Conservation (phyloP, 768 basidiomycete genomes). For the Coprinopsis cinerea region DNA sequence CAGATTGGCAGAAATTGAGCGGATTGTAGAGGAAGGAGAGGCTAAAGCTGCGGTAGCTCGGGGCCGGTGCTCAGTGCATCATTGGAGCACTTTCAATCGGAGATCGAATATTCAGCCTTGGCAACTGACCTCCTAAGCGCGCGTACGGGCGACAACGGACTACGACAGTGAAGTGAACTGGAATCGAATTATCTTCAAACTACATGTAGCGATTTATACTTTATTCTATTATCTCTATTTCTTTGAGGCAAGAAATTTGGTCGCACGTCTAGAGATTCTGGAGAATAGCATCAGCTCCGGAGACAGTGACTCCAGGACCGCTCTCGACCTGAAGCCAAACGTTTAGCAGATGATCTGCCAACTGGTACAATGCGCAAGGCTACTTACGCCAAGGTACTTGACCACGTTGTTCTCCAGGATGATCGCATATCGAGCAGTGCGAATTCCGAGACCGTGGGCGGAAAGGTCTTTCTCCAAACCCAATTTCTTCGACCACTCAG, state of each 20-base stretch:
- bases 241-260: too few species aligned
- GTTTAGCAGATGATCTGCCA: conserved; percentile 6
- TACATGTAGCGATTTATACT: too few species aligned
- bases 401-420: conserved; percentile 68
- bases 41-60: background rate
- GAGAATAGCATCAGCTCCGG: conserved; percentile 54
- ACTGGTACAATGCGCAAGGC: conserved; percentile 3
- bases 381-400: conserved; percentile 52
- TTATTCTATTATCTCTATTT: too few species aligned
- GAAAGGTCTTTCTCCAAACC: conserved; percentile 52
- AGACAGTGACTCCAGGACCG: conserved; percentile 45
- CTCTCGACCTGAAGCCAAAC: conserved; percentile 39
- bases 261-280: conserved; percentile 32
- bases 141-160: too few species aligned
- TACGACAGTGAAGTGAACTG: too few species aligned
- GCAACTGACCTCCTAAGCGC: background rate
- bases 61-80: too few species aligned
- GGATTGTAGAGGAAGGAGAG: too few species aligned
- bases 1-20: conserved; percentile 1
- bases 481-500: conserved; percentile 49
- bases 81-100: background rate
- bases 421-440: conserved; percentile 58
- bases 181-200: too few species aligned
- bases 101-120: background rate
- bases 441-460: conserved; percentile 43